Conservation (phyloP, 257 asterid genomes). For the Ocimum tenuiflorum region DNA sequence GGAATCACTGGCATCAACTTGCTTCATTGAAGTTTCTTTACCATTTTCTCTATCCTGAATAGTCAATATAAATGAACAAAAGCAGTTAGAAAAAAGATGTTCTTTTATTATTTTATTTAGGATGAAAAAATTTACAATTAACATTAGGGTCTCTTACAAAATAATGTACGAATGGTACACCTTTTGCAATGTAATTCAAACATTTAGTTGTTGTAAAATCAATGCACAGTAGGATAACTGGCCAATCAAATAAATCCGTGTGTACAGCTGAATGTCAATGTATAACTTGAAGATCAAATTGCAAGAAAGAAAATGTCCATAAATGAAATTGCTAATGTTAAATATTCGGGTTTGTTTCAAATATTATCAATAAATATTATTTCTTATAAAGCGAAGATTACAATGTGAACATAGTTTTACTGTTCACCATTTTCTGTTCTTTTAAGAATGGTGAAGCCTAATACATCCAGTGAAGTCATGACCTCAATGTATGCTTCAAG, state of each 20-base stretch:
- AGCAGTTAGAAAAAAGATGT: background rate
- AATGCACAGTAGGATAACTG: background rate
- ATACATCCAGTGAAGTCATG: background rate
- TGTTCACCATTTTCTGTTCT: background rate
- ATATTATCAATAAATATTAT: background rate
- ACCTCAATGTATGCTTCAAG: background rate
- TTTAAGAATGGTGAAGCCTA: background rate
- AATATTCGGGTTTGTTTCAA: background rate
- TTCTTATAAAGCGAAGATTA: background rate
- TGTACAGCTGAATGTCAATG: background rate
- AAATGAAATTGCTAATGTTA: background rate
- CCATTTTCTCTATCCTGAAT: slow-evolving; percentile 44
- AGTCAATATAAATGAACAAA: slow-evolving; percentile 1
- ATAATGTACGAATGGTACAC: background rate
- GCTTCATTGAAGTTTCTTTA: slow-evolving; percentile 35
- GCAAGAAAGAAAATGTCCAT: background rate
- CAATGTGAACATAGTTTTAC: background rate
- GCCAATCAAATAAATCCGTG: background rate
- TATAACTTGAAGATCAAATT: background rate
- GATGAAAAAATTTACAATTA: background rate
- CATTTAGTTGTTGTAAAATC: background rate
- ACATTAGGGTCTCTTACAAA: background rate
- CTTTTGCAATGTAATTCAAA: background rate
- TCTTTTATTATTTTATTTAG: too few species aligned
- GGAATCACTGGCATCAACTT: slow-evolving; percentile 33